Base-by-base conservation (phyloP, 306 rosid genomes). In the Astragalus membranaceus region DNA sequence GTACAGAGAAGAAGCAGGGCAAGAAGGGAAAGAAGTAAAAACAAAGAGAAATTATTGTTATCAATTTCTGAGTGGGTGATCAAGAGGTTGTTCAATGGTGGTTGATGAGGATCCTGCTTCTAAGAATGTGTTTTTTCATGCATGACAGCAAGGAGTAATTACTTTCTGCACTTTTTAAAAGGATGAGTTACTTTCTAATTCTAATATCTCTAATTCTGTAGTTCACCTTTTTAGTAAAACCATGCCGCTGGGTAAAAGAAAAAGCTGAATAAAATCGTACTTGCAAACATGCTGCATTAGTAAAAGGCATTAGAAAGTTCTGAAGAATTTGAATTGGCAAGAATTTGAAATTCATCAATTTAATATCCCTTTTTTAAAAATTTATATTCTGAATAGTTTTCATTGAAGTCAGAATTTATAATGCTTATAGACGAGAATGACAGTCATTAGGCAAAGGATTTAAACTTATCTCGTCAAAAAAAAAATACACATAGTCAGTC, bases 1-100 rank as follows among this genome's bases (percentile, higher is more conserved):
- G 41, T 69, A 12, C 88, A 89, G 93, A 73, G 73, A 87, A 85
- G 85, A 78, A 87, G 80, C 87, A 55, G 52, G 61, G 77, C 12
- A 85, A 85, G 76, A 80, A 82, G 78, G 84, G 77, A 42, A 80
- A 81, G 74, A 82, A 69, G 79, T 73, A 50, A 50, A 43, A 44
- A 67, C 17, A 32, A 66, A 33, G 54, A 33, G 63, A 10, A 63
- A 15, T 4, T 8, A 47, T 15, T 46, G 26, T 37, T 11, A 48
- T 49, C 14, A 29, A 15, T 42, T 30, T 33, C 46, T 42, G 20
- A 37, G 5, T 17, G 49, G 76, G 4, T 51, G 8, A 36, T 36
- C 63, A 46, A 39, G 59, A 54, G 52, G 12, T 70, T 60, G 35
- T 6, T 42, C 49, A 35, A 58, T 13, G 56, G 49, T 35, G 6